phyloP scores from a whole-genome alignment of 2,329 filamentous ascomycete species.

The Byssoonygena ceratinophila region DNA sequence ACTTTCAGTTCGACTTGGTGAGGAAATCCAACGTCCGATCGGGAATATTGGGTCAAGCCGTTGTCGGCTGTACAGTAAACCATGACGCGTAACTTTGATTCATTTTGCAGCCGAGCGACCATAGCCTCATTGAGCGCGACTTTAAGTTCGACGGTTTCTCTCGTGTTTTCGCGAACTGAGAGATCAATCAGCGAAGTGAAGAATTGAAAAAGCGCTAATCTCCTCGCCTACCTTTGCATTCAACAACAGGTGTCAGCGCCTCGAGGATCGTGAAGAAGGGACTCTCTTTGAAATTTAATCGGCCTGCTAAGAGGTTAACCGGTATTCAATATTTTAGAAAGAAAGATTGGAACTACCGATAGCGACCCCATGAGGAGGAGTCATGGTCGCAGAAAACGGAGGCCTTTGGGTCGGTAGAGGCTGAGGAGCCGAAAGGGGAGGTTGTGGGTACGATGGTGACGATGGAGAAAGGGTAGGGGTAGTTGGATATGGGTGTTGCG shows the following conservation, averaged over 20 bases:
- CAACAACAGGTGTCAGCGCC: constrained; percentile 53
- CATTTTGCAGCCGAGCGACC: constrained; percentile 47
- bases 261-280: constrained; percentile 71
- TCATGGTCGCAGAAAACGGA: constrained; percentile 23
- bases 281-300: constrained; percentile 57
- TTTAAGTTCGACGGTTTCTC: constrained; percentile 49
- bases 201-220: too few relatives aligned
- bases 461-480: constrained; percentile 19
- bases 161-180: constrained; percentile 49
- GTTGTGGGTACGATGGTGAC: constrained; percentile 19
- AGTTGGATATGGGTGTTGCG: constrained; percentile 10
- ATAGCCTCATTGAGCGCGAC: constrained; percentile 46
- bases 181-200: constrained; percentile 2
- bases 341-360: constrained; percentile 15
- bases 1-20: constrained; percentile 86
- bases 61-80: constrained; percentile 67
- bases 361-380: constrained; percentile 24
- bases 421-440: constrained; percentile 20
- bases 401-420: constrained; percentile 19
- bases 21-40: constrained; percentile 71
- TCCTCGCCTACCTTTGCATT: constrained; percentile 69
- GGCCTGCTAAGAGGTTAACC: constrained; percentile 31
- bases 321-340: constrained; percentile 14
- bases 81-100: constrained; percentile 61
- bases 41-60: constrained; percentile 46